Evolutionary conservation across 2,329 filamentous ascomycete species (phyloP), one percentile per base, ranked within the genome.

Genomic region (Alternaria angustiovoidea): DNA sequence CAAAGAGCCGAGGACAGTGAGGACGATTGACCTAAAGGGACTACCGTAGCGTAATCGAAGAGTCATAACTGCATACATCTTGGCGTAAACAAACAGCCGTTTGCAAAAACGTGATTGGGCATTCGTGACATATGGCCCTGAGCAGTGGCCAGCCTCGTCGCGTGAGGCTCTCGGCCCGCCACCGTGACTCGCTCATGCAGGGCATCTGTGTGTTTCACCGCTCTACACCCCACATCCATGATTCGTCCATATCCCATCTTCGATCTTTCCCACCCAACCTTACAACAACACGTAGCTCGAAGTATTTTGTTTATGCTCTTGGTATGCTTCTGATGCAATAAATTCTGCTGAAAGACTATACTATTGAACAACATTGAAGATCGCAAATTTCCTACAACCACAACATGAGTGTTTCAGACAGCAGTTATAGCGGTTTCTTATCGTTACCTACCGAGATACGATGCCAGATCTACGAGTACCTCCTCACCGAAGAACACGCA

Each of bases 381-480:
- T 18, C 18, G 30, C 26, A 32, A 16, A 20, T 54, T 34, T 28
- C 26, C 42, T 43, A 22, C 39, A 11, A 26, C n/a, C 18, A 43
- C 32, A 52, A 14, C 2, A 61, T 61, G 58, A 9, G 12, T 14
- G 43, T 26, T n/a, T 32, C 49, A 11, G 42, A 59, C 18, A 53
- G 46, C 49, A 39, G 41, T 16, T 57, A 64, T 46, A 64, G 67
- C 38, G 65, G 60, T 38, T 65, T 72, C 41, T 61, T 71, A 20
- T 63, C 64, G 7, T 49, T 81, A 14, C 79, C 80, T 5, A 70
- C 75, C 20, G 80, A 82, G 67, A 63, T 82, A 24, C 75, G 80
- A 44, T 79, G 81, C 38, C 69, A 75, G 16, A 80, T 82, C 51
- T 82, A 81, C 70, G 72, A 76, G 34, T 76, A 76, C 57, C 75